phyloP scores from a whole-genome alignment of 2,329 filamentous ascomycete genomes.

The Gnomoniopsis smithogilvyi region DNA sequence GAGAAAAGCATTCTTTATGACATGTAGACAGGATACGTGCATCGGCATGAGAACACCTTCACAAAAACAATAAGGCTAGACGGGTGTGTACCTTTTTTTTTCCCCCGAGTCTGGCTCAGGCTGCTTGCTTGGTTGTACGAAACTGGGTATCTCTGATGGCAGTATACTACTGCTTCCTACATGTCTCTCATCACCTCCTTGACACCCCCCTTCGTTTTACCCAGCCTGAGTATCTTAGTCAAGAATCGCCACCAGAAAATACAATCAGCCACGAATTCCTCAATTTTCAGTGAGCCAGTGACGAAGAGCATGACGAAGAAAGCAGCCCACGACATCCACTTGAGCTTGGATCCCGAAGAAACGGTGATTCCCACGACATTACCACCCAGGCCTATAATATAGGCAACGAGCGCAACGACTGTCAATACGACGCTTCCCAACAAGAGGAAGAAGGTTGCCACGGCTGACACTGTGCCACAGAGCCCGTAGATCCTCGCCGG shows the following conservation, averaged over 20 bases:
- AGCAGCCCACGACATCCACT: constrained; percentile 18
- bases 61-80: too few species aligned
- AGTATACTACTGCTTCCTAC: not conserved
- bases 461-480: constrained; percentile 9
- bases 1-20: too few species aligned
- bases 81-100: too few species aligned
- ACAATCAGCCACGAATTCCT: constrained; percentile 11
- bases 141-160: too few species aligned
- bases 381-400: constrained; percentile 5
- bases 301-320: constrained; percentile 9
- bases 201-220: not conserved
- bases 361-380: constrained; percentile 14
- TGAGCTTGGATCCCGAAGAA: constrained; percentile 12
- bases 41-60: too few species aligned
- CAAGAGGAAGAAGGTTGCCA: constrained; percentile 14
- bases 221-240: not conserved
- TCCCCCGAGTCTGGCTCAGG: too few species aligned
- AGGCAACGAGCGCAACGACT: constrained; percentile 9
- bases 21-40: too few species aligned
- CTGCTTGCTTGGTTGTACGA: too few species aligned
- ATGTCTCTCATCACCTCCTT: not conserved
- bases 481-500: constrained; percentile 6
- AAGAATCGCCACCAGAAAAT: constrained; percentile 10
- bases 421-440: constrained; percentile 17
- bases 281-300: constrained; percentile 8